These are phyloP conservation scores for Cicer chorassanicum DNA, from an alignment of 306 rosid genomes.

Conservation along the genomic window DNA sequence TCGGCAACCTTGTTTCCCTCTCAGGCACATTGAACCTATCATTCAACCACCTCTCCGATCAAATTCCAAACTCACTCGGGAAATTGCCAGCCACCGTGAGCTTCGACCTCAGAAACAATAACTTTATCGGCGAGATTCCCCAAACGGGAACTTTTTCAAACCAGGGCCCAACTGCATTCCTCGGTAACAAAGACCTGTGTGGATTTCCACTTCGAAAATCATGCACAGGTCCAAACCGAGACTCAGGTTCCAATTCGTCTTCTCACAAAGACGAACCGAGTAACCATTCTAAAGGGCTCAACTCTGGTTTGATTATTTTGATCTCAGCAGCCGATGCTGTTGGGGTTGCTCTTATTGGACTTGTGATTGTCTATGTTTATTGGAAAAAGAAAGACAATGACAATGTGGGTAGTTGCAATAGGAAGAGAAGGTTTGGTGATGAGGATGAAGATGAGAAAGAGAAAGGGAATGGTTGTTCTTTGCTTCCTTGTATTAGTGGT, in stretches of 20 bases:
- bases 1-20: constrained; percentile 66
- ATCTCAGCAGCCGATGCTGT: constrained; percentile 85
- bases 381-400: constrained; percentile 79
- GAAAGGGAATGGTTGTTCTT: constrained; percentile 48
- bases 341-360: constrained; percentile 70
- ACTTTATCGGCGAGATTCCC: constrained; percentile 85
- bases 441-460: constrained; percentile 52
- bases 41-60: constrained; percentile 76
- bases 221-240: constrained; percentile 5
- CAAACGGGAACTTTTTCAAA: constrained; percentile 86
- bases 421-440: constrained; percentile 67
- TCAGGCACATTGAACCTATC: constrained; percentile 87
- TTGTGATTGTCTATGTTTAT: constrained; percentile 73
- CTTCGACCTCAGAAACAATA: constrained; percentile 82
- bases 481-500: constrained; percentile 60
- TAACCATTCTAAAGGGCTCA: constrained; percentile 49
- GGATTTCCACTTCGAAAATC: constrained; percentile 73
- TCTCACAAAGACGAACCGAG: background rate
- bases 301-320: constrained; percentile 66
- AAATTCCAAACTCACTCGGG: constrained; percentile 69
- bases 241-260: constrained; percentile 39
- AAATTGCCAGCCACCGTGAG: constrained; percentile 74
- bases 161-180: constrained; percentile 95
- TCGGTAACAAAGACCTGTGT: constrained; percentile 69
- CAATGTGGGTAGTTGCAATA: constrained; percentile 74